Conservation (phyloP, 2,329 filamentous ascomycete species). For the Acrocalymma vagum region DNA sequence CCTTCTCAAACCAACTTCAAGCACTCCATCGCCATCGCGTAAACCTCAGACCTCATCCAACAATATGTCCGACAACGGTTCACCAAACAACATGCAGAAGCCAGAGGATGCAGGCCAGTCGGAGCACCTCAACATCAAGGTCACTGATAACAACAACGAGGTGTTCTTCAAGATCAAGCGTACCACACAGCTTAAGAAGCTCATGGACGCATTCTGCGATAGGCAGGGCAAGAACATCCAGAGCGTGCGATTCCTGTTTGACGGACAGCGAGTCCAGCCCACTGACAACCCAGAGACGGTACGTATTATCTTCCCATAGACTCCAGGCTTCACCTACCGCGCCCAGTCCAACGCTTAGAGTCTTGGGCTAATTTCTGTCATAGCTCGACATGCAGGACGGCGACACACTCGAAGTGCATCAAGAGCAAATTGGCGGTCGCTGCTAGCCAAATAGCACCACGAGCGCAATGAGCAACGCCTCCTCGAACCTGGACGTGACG, state of each 20-base stretch:
- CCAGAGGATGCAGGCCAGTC: conserved; percentile 57
- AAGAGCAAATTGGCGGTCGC: conserved; percentile 91
- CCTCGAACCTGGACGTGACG: conserved; percentile 6
- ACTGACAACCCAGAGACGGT: conserved; percentile 92
- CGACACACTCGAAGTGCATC: conserved; percentile 95
- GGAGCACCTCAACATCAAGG: conserved; percentile 98
- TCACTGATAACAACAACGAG: conserved; percentile 99
- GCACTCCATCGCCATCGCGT: conserved; percentile 6
- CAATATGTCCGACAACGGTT: conserved; percentile 54
- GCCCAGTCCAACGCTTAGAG: too few species aligned
- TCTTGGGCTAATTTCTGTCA: conserved; percentile 24
- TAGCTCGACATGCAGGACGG: conserved; percentile 97
- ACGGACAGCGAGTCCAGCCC: conserved; percentile 90
- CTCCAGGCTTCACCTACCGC: conserved; percentile 1
- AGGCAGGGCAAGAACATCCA: conserved; percentile 86
- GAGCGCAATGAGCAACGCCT: conserved; percentile 10
- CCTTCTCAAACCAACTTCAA: conserved; percentile 1
- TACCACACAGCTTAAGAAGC: conserved; percentile 92
- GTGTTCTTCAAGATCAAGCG: conserved; percentile 99
- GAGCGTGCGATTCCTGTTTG: conserved; percentile 93
- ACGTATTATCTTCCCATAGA: conserved; percentile 61
- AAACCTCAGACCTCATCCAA: conserved; percentile 5
- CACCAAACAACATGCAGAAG: conserved; percentile 52
- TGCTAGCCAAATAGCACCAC: conserved; percentile 30
- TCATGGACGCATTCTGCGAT: conserved; percentile 98